Base-by-base conservation (phyloP, 352 stramenopile species). In the Aphanomyces astaci region DNA sequence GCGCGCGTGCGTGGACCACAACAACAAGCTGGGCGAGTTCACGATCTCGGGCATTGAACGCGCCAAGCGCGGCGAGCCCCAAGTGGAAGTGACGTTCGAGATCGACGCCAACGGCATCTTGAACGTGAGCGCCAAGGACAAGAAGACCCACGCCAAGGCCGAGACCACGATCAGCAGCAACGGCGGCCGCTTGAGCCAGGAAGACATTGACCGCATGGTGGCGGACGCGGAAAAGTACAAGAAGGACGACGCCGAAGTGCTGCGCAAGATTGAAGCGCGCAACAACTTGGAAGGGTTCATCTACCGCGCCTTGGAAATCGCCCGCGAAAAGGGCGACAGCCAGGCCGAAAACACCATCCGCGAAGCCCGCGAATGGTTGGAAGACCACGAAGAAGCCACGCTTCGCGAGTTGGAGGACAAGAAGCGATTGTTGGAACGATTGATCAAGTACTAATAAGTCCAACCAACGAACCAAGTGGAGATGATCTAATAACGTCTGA, bases 131-230 rank as follows among this genome's bases (percentile, higher is more conserved):
- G 95, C 94, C 17, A 77, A 88, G n/a, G 81, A 89, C 68, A 89
- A 99, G 88, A 96, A 88, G 73, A 99, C 96, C 27, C 95, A 96
- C 71, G 98, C 98, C 87, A 79, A 87, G 75, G 84, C 88, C 70
- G 98, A 98, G 84, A 99, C 99, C 74, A 99, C 95, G 55, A 99
- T 99, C 73, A 98, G 95, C 31, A 95, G 96, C 66, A 96, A 99
- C 74, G 98, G 98, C 83, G 96, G 96, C 64, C 91, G 96, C 73
- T 82, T 99, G 17, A 97, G 84, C 46, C 83, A 99, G 72, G 95
- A 98, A 40, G 96, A 99, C 64, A 99, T 99, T 73, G 92, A 99
- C 74, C 87, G 96, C 65, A 99, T 99, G 96, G 94, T 99, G 11
- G 66, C 79, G 25, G 96, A 99, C 75, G 96, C 96, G 24, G 96